Conservation (phyloP, 2,329 filamentous ascomycete genomes). For the Bipolaris sorokiniana region DNA sequence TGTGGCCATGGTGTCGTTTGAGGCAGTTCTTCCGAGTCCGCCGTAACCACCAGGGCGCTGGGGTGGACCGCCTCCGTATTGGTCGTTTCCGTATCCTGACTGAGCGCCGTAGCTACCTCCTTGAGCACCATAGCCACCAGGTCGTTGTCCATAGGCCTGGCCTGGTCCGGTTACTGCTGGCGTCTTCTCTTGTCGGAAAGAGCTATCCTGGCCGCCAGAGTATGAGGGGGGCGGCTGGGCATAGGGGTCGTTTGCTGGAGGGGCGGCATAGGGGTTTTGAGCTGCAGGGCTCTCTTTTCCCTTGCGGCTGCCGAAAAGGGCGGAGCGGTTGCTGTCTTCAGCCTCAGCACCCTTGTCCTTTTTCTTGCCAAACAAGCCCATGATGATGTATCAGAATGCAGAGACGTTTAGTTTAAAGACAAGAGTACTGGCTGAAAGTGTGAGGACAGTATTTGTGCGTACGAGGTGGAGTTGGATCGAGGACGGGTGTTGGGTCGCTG, state of each 20-base stretch:
- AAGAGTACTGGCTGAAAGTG: neutral
- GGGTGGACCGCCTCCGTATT: constrained; percentile 54
- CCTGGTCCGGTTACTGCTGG: constrained; percentile 51
- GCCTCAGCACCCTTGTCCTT: constrained; percentile 58
- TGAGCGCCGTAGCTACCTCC: constrained; percentile 41
- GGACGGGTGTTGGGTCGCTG: neutral
- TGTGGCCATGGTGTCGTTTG: constrained; percentile 52
- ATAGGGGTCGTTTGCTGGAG: constrained; percentile 60
- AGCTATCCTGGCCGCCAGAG: constrained; percentile 40
- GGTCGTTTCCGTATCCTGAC: constrained; percentile 54
- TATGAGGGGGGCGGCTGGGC: constrained; percentile 53
- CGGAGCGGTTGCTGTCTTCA: constrained; percentile 61
- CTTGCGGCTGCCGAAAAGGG: constrained; percentile 64
- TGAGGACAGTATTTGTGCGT: neutral
- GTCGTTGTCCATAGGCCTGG: constrained; percentile 49
- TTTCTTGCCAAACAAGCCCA: constrained; percentile 62
- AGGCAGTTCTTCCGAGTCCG: constrained; percentile 42
- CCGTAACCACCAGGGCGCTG: constrained; percentile 49
- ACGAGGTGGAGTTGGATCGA: neutral
- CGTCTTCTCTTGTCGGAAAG: constrained; percentile 51
- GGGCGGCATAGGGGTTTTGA: constrained; percentile 54
- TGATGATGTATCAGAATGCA: constrained; percentile 24
- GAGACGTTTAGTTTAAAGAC: neutral
- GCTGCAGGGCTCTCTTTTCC: constrained; percentile 58
- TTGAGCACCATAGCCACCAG: constrained; percentile 34